Evolutionary conservation across 1,139 yeast species (phyloP), one percentile per base, ranked within the genome.

Genomic region (Debaryomycetaceae sp.): DNA sequence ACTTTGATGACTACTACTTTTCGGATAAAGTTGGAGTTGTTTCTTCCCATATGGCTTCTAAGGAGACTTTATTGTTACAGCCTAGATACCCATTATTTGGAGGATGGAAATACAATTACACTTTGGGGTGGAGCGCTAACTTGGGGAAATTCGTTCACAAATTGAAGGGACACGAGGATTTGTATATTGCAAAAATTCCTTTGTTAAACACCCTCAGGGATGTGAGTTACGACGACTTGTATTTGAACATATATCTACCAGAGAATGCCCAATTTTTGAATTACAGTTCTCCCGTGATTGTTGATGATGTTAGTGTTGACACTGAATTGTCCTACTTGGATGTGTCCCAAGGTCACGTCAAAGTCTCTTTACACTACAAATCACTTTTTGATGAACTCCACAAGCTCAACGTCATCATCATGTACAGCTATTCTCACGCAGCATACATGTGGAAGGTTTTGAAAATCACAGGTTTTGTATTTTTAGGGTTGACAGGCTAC

Each of bases 71-170:
- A 45, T 72, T 83, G 37, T 64, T 93, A 52, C 81, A 78, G 58
- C 99, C 99, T 45, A 78, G 99, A 62, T 93, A 75, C 71, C 99
- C 99, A 9, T 59, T 93, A 6, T 87, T 89, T 67, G 99, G 99
- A 41, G 95, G 91, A 37, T 93, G 99, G 99, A 80, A 84, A 57
- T 93, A 90, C 68, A 90, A 93, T 67, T 93, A 89, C 72, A 93
- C 99, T 20, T 69, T 93, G 57, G 98, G 98, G 6, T 95, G 97
- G 97, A 80, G 84, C 45, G 78, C 81, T 52, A 69, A 74, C 36
- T 67, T 90, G 40, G 60, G 69, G 24, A 68, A 78, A 41, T 82
- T 76, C 55, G 70, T 89, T 46, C 80, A 68, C 53, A 61, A 63
- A 49, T 53, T 69, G 11, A 53, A 63, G 22, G 63, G 60, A 13